Evolutionary conservation across 192 early-diverging fungal genomes (phyloP).

Genomic region (Ambispora gerdemannii): DNA sequence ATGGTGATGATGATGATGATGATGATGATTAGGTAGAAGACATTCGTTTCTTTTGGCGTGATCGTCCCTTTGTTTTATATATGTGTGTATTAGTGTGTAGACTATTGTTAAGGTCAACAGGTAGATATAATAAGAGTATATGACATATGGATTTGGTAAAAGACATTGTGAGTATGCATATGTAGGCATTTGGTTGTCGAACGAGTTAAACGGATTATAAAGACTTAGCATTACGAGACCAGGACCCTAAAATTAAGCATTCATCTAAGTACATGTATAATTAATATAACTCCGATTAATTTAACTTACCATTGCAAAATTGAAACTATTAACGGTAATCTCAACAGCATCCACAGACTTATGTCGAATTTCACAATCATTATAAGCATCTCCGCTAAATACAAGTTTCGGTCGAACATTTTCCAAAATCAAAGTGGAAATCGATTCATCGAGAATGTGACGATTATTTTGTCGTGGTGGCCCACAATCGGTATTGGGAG

Average conservation of each 20-base stretch:
- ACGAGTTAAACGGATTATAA: slow-evolving; percentile 29
- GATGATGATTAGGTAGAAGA: too few relatives aligned
- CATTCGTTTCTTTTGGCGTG: too few relatives aligned
- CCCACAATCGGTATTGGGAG: slow-evolving; percentile 65
- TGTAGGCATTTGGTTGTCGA: too few relatives aligned
- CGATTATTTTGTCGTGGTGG: slow-evolving; percentile 48
- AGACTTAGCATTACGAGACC: slow-evolving; percentile 56
- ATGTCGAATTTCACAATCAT: slow-evolving; percentile 74
- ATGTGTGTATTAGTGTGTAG: too few relatives aligned
- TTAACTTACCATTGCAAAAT: slow-evolving; percentile 54
- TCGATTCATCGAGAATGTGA: slow-evolving; percentile 52
- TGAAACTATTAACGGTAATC: slow-evolving; percentile 60
- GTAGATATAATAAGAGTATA: slow-evolving; percentile 42
- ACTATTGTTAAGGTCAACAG: too few relatives aligned
- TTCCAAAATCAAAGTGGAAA: slow-evolving; percentile 58
- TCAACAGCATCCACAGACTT: slow-evolving; percentile 35
- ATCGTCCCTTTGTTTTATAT: too few relatives aligned
- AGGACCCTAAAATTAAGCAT: slow-evolving; percentile 50
- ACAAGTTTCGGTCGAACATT: slow-evolving; percentile 62
- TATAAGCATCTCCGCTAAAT: slow-evolving; percentile 93
- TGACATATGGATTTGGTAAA: slow-evolving; percentile 65
- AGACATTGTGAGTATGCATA: slow-evolving; percentile 55
- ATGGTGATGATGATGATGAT: too few relatives aligned
- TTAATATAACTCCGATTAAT: slow-evolving; percentile 29
- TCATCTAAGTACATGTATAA: slow-evolving; percentile 45